Conservation (phyloP, 345 rosid species). For the Eucalyptus tenuipes region DNA sequence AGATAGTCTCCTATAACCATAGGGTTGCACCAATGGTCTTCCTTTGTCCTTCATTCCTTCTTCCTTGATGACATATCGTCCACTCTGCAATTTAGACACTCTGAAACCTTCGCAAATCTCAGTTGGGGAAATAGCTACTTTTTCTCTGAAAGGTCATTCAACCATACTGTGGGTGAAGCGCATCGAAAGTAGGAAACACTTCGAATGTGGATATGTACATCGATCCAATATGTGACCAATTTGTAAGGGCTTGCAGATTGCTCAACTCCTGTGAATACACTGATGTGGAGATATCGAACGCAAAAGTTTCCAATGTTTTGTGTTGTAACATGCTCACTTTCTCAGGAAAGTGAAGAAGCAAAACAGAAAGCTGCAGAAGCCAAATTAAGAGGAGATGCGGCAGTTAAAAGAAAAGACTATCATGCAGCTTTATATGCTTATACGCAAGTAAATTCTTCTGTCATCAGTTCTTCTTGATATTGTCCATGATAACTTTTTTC, state of each 20-base stretch:
- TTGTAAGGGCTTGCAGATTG: background rate
- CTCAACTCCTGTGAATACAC: background rate
- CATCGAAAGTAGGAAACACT: background rate
- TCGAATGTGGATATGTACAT: background rate
- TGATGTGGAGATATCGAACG: background rate
- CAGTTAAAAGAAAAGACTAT: conserved; percentile 51
- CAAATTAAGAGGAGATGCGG: conserved; percentile 85
- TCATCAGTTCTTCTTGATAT: background rate
- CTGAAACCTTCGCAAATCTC: background rate
- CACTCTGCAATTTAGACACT: background rate
- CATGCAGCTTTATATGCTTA: conserved; percentile 58
- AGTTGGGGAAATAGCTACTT: background rate
- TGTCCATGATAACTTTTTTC: background rate
- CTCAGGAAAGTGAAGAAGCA: conserved; percentile 68
- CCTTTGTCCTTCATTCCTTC: background rate
- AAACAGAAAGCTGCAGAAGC: conserved; percentile 82
- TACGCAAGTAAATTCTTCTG: conserved; percentile 47
- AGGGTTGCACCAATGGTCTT: background rate
- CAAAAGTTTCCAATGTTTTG: background rate
- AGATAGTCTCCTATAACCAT: background rate
- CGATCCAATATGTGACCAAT: background rate
- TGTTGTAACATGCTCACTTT: background rate
- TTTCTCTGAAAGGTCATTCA: background rate
- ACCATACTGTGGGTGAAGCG: background rate
- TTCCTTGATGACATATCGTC: background rate